These are phyloP conservation scores for Laguncularia racemosa DNA, from an alignment of 345 rosid species.

Conservation along the genomic window DNA sequence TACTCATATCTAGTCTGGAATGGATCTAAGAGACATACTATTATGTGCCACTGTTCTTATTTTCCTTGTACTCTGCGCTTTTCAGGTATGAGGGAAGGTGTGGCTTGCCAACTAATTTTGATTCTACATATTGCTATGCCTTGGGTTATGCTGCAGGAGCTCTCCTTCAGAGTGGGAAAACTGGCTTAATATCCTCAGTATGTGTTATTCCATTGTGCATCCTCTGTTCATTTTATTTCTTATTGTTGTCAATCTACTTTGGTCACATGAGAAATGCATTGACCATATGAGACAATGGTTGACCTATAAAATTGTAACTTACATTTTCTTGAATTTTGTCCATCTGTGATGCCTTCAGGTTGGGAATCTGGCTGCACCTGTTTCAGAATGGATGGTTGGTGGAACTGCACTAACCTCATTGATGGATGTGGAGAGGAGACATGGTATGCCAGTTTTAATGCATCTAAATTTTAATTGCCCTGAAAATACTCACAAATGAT, in stretches of 20 bases:
- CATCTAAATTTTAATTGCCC: neutral
- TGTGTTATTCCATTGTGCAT: constrained; percentile 11
- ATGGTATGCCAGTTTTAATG: constrained; percentile 36
- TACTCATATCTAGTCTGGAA: too few relatives aligned
- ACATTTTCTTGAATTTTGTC: neutral
- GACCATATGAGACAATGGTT: too few relatives aligned
- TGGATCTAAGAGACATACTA: too few relatives aligned
- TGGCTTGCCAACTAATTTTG: constrained; percentile 93
- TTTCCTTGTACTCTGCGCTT: neutral
- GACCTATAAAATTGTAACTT: neutral
- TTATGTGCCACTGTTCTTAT: neutral
- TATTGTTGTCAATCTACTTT: neutral
- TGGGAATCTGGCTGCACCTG: constrained; percentile 83
- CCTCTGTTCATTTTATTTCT: neutral
- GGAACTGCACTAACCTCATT: constrained; percentile 89
- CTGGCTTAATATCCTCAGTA: constrained; percentile 89
- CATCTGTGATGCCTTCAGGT: constrained; percentile 39
- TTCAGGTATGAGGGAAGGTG: constrained; percentile 96
- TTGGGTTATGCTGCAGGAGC: constrained; percentile 88
- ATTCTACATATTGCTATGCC: constrained; percentile 85
- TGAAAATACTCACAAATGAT: too few relatives aligned
- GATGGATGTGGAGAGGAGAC: constrained; percentile 99
- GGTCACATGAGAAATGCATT: too few relatives aligned
- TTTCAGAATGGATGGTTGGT: constrained; percentile 81
- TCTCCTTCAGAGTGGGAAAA: constrained; percentile 80